These are phyloP conservation scores for Pseudomonodictys pantanalensis DNA, from an alignment of 495 filamentous ascomycete genomes.

Conservation along the genomic window DNA sequence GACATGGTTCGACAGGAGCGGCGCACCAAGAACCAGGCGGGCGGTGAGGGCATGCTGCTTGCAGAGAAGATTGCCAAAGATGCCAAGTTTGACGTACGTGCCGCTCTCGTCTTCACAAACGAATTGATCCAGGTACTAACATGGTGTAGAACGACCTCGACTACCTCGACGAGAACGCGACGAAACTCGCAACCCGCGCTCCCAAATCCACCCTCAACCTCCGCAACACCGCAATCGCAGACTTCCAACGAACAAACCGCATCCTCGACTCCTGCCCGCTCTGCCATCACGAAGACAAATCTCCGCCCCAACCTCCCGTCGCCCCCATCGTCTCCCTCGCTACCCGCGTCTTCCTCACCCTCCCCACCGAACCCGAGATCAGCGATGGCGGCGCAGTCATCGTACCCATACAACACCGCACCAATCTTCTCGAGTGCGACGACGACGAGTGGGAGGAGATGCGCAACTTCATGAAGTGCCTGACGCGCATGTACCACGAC, in stretches of 20 bases:
- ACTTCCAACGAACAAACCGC: conserved; percentile 85
- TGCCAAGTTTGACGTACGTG: conserved; percentile 72
- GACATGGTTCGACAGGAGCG: conserved; percentile 95
- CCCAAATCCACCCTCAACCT: conserved; percentile 86
- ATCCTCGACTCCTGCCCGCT: conserved; percentile 87
- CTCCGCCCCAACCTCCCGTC: conserved; percentile 63
- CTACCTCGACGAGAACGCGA: conserved; percentile 95
- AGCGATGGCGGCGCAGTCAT: conserved; percentile 80
- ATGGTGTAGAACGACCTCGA: conserved; percentile 74
- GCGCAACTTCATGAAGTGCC: conserved; percentile 95
- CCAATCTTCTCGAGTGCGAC: conserved; percentile 92
- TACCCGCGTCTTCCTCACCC: conserved; percentile 81
- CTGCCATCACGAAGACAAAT: conserved; percentile 87
- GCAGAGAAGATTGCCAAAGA: conserved; percentile 93
- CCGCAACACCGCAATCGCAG: conserved; percentile 80
- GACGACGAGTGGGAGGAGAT: conserved; percentile 99
- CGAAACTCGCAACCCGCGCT: conserved; percentile 83
- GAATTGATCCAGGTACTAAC: conserved; percentile 44
- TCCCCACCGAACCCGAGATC: conserved; percentile 88
- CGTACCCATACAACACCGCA: conserved; percentile 82
- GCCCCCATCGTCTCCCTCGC: conserved; percentile 88
- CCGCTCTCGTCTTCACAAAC: background rate
- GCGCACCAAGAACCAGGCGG: conserved; percentile 71
- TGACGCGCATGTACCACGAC: conserved; percentile 88
- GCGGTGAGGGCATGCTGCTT: conserved; percentile 76